Evolutionary conservation across 208 protist genomes (phyloP), one percentile per base, ranked within the genome.

Genomic region (Angomonas ambiguus): DNA sequence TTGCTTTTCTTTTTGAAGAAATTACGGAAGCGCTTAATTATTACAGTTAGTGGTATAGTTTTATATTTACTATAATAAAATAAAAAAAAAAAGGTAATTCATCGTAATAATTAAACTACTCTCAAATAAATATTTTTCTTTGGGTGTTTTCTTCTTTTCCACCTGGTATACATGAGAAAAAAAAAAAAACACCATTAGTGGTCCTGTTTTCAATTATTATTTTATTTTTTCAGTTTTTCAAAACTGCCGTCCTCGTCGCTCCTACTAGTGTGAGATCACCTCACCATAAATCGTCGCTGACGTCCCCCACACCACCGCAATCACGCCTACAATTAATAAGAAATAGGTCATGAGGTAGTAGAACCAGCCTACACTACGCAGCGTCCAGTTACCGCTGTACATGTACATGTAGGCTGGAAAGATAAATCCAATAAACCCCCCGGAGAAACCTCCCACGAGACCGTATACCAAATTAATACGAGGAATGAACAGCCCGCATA

Each of bases 351-450:
- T 77, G 13, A 87, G 42, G 69, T 82, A 93, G 62, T 83, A 62
- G 38, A 71, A 68, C 72, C 73, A 85, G 1, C 84, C 84, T 0
- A 79, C 71, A 1, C 55, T 58, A n/a, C 48, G 31, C 20, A 79
- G 33, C 2, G 42, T 69, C 58, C 71, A 89, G 67, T 76, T 71
- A n/a, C 82, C 87, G 10, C 65, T 33, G 67, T 91, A 88, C 83
- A 93, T 90, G 57, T 74, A 71, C 67, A 93, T 80, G 22, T 83
- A 45, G 18, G 89, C 69, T 1, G 89, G 89, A 56, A 88, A 88
- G 18, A 93, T 64, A 48, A 85, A 95, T 30, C 77, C 80, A 38
- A 95, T 75, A 62, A 82, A 88, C 13, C 82, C 82, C 42, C 83
- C 79, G 38, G 66, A 87, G 41, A 93, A 68, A 33, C 71, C 68